Evolutionary conservation across 1,139 yeast species (phyloP), one percentile per base, ranked within the genome.

Genomic region (Yamadazyma songkhlaensis): DNA sequence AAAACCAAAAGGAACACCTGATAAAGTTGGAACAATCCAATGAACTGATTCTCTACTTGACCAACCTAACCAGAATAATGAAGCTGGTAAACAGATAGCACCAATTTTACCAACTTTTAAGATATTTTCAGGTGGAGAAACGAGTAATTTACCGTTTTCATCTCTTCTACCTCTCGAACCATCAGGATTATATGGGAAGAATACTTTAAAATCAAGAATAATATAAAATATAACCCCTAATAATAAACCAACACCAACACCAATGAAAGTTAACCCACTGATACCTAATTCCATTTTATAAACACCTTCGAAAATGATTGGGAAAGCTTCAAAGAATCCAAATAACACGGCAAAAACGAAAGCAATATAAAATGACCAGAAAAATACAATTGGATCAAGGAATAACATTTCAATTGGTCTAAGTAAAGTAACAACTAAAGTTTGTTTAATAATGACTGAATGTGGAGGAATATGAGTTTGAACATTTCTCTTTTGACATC

Each of bases 41-140:
- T 85, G 94, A 23, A 84, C 77, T n/a, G 63, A 44, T 5, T 37
- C 34, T 51, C 77, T 73, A 6, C 87, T 76, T 3, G 90, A 73
- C 95, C 95, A 85, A 10, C 84, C 95, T 42, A 84, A 68, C 94
- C 94, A 85, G 60, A 86, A 85, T 41, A 85, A 67, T 0, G 87
- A 73, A 32, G 80, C 66, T 12, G 90, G 90, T 44, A 85, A 63
- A 17, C 78, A 71, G 24, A 82, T 55, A 2, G 89, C 79, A 21
- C 87, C 84, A 41, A 78, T 58, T 46, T 77, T 73, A 41, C 80
- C 79, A 9, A 76, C 50, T 14, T 61, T 43, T 41, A 69, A 59
- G 41, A 61, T 57, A n/a, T 44, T 40, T 50, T 69, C 74, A 9
- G 76, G 74, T 4, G 62, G 49, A 38, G 59, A 68, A 57, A 59